phyloP scores from a whole-genome alignment of 768 basidiomycete species.

The Xerocomus brunneocitrinus region DNA sequence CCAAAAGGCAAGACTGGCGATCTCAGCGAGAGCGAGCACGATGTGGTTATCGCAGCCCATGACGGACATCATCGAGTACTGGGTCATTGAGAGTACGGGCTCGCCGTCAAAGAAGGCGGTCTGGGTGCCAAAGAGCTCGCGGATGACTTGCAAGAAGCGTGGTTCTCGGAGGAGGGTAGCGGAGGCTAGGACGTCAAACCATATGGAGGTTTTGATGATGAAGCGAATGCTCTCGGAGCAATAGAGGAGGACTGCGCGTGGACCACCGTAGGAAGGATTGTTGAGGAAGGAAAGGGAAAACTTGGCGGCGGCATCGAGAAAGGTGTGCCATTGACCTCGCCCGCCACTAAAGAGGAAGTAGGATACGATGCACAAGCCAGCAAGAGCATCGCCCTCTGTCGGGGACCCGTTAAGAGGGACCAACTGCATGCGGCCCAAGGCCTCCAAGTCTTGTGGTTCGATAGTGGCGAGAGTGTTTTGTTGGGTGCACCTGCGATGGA shows the following conservation, averaged over 20 bases:
- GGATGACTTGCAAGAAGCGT: constrained; percentile 52
- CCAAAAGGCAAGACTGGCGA: constrained; percentile 61
- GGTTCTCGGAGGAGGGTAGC: constrained; percentile 62
- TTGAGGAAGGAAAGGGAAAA: constrained; percentile 52
- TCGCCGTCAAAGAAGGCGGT: constrained; percentile 27
- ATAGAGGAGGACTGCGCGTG: constrained; percentile 41
- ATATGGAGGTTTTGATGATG: constrained; percentile 78
- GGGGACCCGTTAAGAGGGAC: constrained; percentile 18
- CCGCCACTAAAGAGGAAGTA: constrained; percentile 77
- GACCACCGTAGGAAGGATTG: constrained; percentile 33
- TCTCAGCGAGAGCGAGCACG: constrained; percentile 76
- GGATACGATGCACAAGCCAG: constrained; percentile 71
- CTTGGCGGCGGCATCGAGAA: constrained; percentile 55
- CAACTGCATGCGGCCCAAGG: constrained; percentile 23
- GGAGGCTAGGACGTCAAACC: constrained; percentile 83
- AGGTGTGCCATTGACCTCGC: constrained; percentile 60
- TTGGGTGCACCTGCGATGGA: constrained; percentile 41
- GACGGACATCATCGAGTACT: constrained; percentile 70
- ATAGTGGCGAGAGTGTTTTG: constrained; percentile 16
- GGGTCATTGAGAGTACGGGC: constrained; percentile 35
- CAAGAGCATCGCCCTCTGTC: constrained; percentile 70
- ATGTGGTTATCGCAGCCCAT: constrained; percentile 85
- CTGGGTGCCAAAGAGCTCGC: constrained; percentile 44
- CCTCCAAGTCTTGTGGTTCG: constrained; percentile 24
- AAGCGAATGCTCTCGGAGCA: constrained; percentile 56